phyloP scores from a whole-genome alignment of 2,329 filamentous ascomycete species.

The Xylariaceae sp. region DNA sequence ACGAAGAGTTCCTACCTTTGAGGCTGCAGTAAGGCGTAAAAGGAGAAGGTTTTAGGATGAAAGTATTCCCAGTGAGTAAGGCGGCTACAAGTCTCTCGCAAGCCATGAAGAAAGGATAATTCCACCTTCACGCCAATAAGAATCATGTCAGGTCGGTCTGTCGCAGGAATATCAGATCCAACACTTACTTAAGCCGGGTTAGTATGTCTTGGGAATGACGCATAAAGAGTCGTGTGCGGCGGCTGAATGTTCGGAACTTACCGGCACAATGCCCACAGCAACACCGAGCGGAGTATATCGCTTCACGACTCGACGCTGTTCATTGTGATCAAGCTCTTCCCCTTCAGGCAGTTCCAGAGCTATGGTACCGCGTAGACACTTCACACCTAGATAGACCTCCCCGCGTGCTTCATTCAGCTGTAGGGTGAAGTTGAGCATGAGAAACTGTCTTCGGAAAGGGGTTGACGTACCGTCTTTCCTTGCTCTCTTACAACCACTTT shows the following conservation, averaged over 20 bases:
- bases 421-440: not conserved
- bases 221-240: too few relatives aligned
- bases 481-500: slow-evolving; percentile 1
- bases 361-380: not conserved
- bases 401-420: not conserved
- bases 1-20: slow-evolving; percentile 43
- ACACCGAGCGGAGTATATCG: slow-evolving; percentile 41
- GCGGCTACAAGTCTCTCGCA: slow-evolving; percentile 53
- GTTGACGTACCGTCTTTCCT: not conserved
- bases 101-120: slow-evolving; percentile 49
- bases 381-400: not conserved
- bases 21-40: slow-evolving; percentile 45
- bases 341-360: not conserved
- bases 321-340: slow-evolving; percentile 22
- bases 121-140: too few relatives aligned
- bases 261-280: slow-evolving; percentile 47
- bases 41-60: slow-evolving; percentile 55
- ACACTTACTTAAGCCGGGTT: too few relatives aligned
- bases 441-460: not conserved
- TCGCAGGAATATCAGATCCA: too few relatives aligned
- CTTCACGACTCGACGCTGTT: slow-evolving; percentile 29
- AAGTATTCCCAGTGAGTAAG: slow-evolving; percentile 50
- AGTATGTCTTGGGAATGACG: too few relatives aligned
- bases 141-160: too few relatives aligned
- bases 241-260: too few relatives aligned